Conservation (phyloP, 805 yeast genomes). For the Hanseniaspora meyeri region DNA sequence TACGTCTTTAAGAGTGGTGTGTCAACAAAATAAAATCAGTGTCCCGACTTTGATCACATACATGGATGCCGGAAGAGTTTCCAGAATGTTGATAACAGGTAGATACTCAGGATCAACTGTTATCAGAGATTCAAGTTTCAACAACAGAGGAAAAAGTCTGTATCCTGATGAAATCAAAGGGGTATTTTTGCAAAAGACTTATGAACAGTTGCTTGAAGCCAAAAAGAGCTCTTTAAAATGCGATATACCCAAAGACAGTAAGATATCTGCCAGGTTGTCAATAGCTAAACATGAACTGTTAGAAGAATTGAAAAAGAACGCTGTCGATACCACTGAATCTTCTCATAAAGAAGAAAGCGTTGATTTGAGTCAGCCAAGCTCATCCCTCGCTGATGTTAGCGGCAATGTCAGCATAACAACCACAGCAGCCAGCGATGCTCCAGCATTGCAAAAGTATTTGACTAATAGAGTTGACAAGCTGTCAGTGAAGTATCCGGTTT, state of each 20-base stretch:
- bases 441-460: background rate
- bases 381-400: background rate
- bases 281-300: slow-evolving; percentile 6
- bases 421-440: background rate
- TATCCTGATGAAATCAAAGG: slow-evolving; percentile 11
- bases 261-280: background rate
- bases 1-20: slow-evolving; percentile 14
- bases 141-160: slow-evolving; percentile 13
- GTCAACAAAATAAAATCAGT: slow-evolving; percentile 11
- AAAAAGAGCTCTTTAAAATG: background rate
- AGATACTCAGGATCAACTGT: slow-evolving; percentile 14
- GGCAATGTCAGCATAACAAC: background rate
- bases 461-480: background rate
- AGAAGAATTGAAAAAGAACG: background rate
- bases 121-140: slow-evolving; percentile 14
- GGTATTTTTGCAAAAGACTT: slow-evolving; percentile 8
- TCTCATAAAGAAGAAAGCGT: background rate
- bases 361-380: background rate
- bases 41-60: slow-evolving; percentile 14
- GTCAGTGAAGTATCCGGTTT: background rate
- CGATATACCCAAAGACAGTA: background rate
- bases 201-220: slow-evolving; percentile 13
- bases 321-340: background rate
- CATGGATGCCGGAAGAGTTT: slow-evolving; percentile 14
- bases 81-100: slow-evolving; percentile 13